Evolutionary conservation across 1,139 yeast species (phyloP).

Genomic region (Chernovozyma sophiae-reginae): DNA sequence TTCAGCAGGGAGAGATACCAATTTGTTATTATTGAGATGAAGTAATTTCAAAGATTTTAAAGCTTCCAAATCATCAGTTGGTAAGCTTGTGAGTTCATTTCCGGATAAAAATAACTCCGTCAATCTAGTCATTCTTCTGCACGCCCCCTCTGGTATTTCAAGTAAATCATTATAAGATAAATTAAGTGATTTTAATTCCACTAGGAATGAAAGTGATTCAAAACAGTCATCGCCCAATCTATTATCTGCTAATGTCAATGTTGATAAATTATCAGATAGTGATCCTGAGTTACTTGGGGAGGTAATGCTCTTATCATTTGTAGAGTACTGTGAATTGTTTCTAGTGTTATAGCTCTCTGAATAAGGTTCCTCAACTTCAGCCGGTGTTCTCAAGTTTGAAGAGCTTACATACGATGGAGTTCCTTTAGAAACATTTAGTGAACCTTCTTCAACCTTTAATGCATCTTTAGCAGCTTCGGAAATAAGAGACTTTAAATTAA

Average conservation of each 20-base stretch:
- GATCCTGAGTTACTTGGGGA: not conserved
- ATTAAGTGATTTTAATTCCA: slow-evolving; percentile 61
- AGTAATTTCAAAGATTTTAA: slow-evolving; percentile 57
- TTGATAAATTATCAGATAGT: not conserved
- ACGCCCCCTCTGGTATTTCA: slow-evolving; percentile 75
- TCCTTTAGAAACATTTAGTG: too few species aligned
- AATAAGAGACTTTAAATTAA: slow-evolving; percentile 15
- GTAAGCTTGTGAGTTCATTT: slow-evolving; percentile 70
- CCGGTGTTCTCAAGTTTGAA: not conserved
- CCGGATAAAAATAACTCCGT: slow-evolving; percentile 80
- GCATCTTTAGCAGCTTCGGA: slow-evolving; percentile 6
- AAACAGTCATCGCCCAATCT: slow-evolving; percentile 76
- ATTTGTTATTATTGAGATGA: slow-evolving; percentile 76
- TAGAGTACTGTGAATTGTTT: not conserved
- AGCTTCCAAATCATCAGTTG: slow-evolving; percentile 77
- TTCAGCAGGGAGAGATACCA: slow-evolving; percentile 88
- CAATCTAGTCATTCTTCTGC: slow-evolving; percentile 53
- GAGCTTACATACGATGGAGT: slow-evolving; percentile 1
- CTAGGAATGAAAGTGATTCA: slow-evolving; percentile 59
- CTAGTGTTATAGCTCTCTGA: not conserved
- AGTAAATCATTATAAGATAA: slow-evolving; percentile 78
- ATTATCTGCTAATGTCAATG: slow-evolving; percentile 74
- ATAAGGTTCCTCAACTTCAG: not conserved
- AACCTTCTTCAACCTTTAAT: slow-evolving; percentile 3
- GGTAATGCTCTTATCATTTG: not conserved